A percentile compares a stretch with the other conserved stretches of the same genome.
Conservation (phyloP, 1,284 basidiomycete genomes). For the Taiwanofungus camphoratus region DNA sequence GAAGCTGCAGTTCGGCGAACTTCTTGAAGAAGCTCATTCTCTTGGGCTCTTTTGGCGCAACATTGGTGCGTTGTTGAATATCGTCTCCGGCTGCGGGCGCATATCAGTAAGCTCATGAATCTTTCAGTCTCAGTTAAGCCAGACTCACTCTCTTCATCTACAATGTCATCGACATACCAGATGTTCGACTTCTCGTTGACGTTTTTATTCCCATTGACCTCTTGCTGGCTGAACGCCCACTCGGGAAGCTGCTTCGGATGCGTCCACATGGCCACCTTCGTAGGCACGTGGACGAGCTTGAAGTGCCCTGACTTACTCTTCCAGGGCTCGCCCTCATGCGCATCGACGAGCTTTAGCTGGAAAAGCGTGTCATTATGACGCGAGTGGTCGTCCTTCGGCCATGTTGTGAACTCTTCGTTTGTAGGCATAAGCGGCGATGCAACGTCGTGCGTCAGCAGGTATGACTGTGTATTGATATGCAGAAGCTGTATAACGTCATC, state of each 20-base stretch:
- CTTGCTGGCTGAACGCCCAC: constrained; percentile 97
- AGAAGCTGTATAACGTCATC: constrained; percentile 86
- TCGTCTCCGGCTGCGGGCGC: constrained; percentile 46
- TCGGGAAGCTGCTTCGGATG: constrained; percentile 82
- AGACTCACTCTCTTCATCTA: constrained; percentile 63
- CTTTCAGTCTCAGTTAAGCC: not conserved
- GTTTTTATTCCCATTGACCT: constrained; percentile 98
- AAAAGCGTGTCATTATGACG: constrained; percentile 88
- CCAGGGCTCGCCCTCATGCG: constrained; percentile 73
- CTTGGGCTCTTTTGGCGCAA: constrained; percentile 65
- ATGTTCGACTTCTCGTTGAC: constrained; percentile 74
- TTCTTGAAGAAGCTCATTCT: constrained; percentile 91
- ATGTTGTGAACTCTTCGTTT: constrained; percentile 97
- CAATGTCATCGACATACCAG: constrained; percentile 87
- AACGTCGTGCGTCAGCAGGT: constrained; percentile 94
- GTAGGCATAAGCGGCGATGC: constrained; percentile 96
- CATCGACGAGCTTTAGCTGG: constrained; percentile 68
- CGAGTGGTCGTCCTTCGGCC: constrained; percentile 65
- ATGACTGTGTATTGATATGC: constrained; percentile 81
- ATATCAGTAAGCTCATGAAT: not conserved
- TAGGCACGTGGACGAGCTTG: constrained; percentile 83
- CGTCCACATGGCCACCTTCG: constrained; percentile 93
- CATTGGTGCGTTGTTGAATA: constrained; percentile 45
- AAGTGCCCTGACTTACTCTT: constrained; percentile 92
- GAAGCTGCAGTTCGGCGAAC: constrained; percentile 87